These are phyloP conservation scores for Cytospora piceicola DNA, from an alignment of 2,329 filamentous ascomycete species.

Conservation along the genomic window DNA sequence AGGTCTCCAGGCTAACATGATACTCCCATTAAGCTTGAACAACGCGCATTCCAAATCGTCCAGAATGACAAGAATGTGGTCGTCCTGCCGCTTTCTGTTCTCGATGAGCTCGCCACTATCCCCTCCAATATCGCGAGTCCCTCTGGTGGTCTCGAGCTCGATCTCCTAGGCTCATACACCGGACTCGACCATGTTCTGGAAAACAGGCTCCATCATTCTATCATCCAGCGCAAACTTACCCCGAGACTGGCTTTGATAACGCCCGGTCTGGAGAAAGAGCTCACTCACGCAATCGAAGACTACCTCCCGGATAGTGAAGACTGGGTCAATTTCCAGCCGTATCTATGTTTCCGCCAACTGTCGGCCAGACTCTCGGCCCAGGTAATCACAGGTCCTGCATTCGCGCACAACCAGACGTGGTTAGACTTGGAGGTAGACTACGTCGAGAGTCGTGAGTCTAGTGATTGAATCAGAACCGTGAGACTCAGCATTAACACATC, in stretches of 20 bases:
- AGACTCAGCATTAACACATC: not conserved
- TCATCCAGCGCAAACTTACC: slow-evolving; percentile 7
- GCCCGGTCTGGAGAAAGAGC: not conserved
- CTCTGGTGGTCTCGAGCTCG: not conserved
- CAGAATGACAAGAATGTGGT: slow-evolving; percentile 8
- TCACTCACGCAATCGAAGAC: not conserved
- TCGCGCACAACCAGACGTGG: slow-evolving; percentile 1
- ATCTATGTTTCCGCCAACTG: not conserved
- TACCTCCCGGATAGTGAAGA: not conserved
- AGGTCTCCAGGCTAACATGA: not conserved
- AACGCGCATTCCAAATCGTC: not conserved
- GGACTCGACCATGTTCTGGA: not conserved
- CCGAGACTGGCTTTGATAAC: not conserved
- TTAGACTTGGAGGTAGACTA: not conserved
- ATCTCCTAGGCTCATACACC: not conserved
- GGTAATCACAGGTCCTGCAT: slow-evolving; percentile 4
- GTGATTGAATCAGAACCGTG: not conserved
- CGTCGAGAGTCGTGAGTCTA: not conserved
- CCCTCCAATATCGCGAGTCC: not conserved
- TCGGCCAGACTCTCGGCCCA: slow-evolving; percentile 3
- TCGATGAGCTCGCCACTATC: slow-evolving; percentile 1
- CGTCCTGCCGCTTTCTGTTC: not conserved
- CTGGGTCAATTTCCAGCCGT: slow-evolving; percentile 2
- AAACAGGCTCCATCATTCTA: slow-evolving; percentile 6
- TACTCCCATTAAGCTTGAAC: not conserved